These are phyloP conservation scores for Leccinum solheimii DNA, from an alignment of 1,284 basidiomycete species.

Conservation along the genomic window DNA sequence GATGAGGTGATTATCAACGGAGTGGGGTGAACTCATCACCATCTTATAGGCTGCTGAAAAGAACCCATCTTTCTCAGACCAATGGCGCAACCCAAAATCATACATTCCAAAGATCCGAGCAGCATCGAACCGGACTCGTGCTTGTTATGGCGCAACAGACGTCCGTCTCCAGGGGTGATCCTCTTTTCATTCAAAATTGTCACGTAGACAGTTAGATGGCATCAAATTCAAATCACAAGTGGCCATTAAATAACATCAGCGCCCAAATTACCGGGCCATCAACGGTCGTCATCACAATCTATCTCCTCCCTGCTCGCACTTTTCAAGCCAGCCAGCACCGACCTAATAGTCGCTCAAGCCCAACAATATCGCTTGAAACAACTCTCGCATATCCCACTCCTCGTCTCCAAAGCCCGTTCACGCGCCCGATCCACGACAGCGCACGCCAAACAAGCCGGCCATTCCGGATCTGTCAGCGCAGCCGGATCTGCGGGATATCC, in stretches of 20 bases:
- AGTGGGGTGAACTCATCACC: too few species aligned
- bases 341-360: neutral
- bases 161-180: too few species aligned
- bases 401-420: constrained; percentile 24
- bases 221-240: too few species aligned
- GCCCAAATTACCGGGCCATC: neutral
- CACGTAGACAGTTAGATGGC: too few species aligned
- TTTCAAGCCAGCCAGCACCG: neutral
- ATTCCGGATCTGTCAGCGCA: constrained; percentile 37
- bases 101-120: neutral
- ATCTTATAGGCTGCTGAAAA: too few species aligned
- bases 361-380: constrained; percentile 46
- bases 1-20: too few species aligned
- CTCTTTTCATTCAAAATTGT: too few species aligned
- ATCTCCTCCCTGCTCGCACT: neutral
- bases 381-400: constrained; percentile 40
- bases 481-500: constrained; percentile 30
- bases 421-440: constrained; percentile 45
- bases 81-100: too few species aligned
- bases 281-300: neutral
- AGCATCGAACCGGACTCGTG: neutral
- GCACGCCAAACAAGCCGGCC: constrained; percentile 47
- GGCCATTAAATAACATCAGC: too few species aligned
- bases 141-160: too few species aligned
- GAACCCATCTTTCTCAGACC: neutral